These are phyloP conservation scores for Ophioceras dolichostomum DNA, from an alignment of 2,329 filamentous ascomycete species.

Conservation along the genomic window DNA sequence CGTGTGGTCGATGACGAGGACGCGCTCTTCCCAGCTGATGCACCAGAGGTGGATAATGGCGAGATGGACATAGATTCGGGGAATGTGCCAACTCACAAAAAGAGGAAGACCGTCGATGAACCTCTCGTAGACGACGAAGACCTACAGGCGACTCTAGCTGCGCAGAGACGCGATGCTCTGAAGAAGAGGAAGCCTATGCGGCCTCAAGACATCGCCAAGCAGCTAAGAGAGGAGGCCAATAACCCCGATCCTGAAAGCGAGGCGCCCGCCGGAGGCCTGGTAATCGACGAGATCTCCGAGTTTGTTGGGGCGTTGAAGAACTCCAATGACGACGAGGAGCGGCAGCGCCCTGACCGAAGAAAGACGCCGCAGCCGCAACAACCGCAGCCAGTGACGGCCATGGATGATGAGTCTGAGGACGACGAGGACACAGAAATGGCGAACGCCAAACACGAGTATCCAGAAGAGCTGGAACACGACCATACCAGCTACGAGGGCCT, in stretches of 20 bases:
- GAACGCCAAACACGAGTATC: constrained; percentile 30
- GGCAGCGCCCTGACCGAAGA: constrained; percentile 34
- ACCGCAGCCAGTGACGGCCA: constrained; percentile 26
- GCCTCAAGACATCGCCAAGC: constrained; percentile 76
- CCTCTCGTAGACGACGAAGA: constrained; percentile 86
- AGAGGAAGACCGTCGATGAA: constrained; percentile 51
- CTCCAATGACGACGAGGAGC: constrained; percentile 40
- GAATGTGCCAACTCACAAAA: constrained; percentile 36
- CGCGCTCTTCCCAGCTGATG: constrained; percentile 32
- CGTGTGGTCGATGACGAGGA: constrained; percentile 54
- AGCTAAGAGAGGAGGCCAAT: constrained; percentile 55
- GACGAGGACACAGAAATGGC: constrained; percentile 37
- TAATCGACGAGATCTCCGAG: constrained; percentile 94
- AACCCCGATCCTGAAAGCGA: constrained; percentile 34
- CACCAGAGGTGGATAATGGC: constrained; percentile 19
- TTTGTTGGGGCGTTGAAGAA: constrained; percentile 81
- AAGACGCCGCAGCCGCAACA: constrained; percentile 24
- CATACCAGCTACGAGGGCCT: constrained; percentile 28
- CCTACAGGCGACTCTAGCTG: constrained; percentile 71
- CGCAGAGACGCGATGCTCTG: constrained; percentile 70
- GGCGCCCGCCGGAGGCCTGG: constrained; percentile 45
- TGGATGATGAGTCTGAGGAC: constrained; percentile 28
- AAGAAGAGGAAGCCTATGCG: constrained; percentile 85
- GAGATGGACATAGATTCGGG: constrained; percentile 68
- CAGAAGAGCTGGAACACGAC: constrained; percentile 28